phyloP scores from a whole-genome alignment of 1,284 basidiomycete genomes.

The Marasmius oreades region DNA sequence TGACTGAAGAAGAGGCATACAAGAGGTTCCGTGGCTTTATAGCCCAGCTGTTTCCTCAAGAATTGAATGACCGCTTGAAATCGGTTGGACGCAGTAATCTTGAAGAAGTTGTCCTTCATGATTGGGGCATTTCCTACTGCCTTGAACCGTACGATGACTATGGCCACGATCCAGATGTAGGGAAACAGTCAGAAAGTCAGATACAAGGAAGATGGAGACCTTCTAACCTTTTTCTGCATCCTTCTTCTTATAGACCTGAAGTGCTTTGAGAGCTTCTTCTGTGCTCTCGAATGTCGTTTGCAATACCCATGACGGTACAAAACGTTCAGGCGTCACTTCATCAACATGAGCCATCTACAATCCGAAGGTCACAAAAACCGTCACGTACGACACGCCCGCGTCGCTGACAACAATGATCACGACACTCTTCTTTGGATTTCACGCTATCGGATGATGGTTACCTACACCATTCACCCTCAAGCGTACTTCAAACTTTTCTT shows the following conservation, averaged over 20 bases:
- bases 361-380: neutral
- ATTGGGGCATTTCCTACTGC: conserved; percentile 98
- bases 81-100: conserved; percentile 91
- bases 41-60: conserved; percentile 84
- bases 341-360: neutral
- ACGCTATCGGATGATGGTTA: conserved; percentile 25
- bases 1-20: conserved; percentile 44
- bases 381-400: neutral
- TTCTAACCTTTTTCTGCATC: conserved; percentile 76
- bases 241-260: conserved; percentile 83
- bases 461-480: conserved; percentile 47
- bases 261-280: conserved; percentile 60
- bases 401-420: neutral
- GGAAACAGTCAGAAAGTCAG: neutral
- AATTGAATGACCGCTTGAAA: conserved; percentile 97
- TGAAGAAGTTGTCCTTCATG: conserved; percentile 98
- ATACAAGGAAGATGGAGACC: neutral
- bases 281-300: conserved; percentile 39
- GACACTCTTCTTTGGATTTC: too few species aligned
- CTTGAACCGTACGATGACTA: conserved; percentile 97
- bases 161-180: neutral
- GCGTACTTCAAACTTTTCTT: conserved; percentile 68
- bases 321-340: conserved; percentile 28
- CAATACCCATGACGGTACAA: conserved; percentile 41
- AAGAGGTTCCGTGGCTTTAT: conserved; percentile 85